Base-by-base conservation (phyloP, 352 stramenopile species). In the Phytopythium vexans region DNA sequence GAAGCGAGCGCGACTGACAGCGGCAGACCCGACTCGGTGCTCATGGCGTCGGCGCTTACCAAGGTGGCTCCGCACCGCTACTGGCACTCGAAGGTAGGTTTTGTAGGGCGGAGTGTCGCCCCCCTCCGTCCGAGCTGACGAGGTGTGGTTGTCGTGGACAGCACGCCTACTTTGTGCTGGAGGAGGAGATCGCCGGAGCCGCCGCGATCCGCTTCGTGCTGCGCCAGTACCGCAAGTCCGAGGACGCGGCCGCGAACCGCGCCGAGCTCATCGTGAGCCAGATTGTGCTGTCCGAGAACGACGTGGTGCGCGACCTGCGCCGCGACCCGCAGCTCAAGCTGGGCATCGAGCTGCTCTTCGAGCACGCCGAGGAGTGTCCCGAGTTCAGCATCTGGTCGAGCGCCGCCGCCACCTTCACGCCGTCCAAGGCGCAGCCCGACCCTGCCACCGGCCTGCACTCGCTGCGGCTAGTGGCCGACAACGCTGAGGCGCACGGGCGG, bases 141-240 rank as follows among this genome's bases (percentile, higher is more conserved):
- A 3, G 45, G 11, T 50, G 11, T 37, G 14, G 15, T 31, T 33
- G 15, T 37, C 5, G 11, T 42, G 34, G 5, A 36, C 40, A 66
- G 52, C 66, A 69, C 6, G 71, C 43, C 6, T 89, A 86, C 48
- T 89, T 86, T 49, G 66, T 86, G 33, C 52, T 92, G 50, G 74
- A 77, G 37, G 62, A 84, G 48, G 47, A 52, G 52, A 41, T 15
- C 1, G 45, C 6, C 7, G 57, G 31, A 12, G 9, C 44, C 27
- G 43, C 39, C 2, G 10, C 35, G 0, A 4, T 62, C 43, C 55
- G 57, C 8, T 68, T 89, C 48, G 68, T 60, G 34, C 49, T 92
- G 27, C 55, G 66, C 12, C 75, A 92, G 65, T 89, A 80, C 45
- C 61, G 62, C n/a, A 64, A 65, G 34, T n/a, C 58, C 8, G 41